phyloP scores from a whole-genome alignment of 2,329 filamentous ascomycete species.

The Phoma herbarum region DNA sequence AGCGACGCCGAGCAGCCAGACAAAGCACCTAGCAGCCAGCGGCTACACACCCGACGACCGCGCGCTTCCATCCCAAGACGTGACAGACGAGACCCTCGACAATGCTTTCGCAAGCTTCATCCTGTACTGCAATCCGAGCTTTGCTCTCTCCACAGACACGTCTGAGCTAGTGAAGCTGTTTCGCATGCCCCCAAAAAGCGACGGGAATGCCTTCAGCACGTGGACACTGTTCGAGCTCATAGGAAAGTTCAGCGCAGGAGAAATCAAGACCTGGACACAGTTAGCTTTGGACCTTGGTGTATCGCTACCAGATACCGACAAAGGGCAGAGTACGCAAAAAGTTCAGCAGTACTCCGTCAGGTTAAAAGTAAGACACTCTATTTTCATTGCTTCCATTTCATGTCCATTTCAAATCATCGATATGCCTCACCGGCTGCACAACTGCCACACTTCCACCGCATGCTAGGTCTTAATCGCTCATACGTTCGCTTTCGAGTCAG shows the following conservation, averaged over 20 bases:
- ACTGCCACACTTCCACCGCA: not conserved
- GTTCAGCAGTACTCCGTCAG: slow-evolving; percentile 94
- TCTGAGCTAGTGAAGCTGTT: slow-evolving; percentile 77
- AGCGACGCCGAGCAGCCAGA: slow-evolving; percentile 48
- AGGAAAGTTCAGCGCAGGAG: slow-evolving; percentile 77
- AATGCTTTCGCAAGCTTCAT: slow-evolving; percentile 86
- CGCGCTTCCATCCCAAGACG: slow-evolving; percentile 70
- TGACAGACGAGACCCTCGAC: slow-evolving; percentile 76
- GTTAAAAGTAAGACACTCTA: slow-evolving; percentile 71
- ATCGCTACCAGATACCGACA: slow-evolving; percentile 80
- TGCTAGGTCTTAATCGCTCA: not conserved
- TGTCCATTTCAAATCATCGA: not conserved
- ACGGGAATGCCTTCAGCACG: slow-evolving; percentile 84
- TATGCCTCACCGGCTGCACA: not conserved
- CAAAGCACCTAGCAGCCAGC: slow-evolving; percentile 41
- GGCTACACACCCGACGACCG: slow-evolving; percentile 58
- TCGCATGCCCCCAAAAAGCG: slow-evolving; percentile 81
- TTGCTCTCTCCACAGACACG: slow-evolving; percentile 75
- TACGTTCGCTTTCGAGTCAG: slow-evolving; percentile 6
- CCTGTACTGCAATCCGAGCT: slow-evolving; percentile 87
- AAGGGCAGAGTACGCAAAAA: slow-evolving; percentile 90
- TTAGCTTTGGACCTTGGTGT: slow-evolving; percentile 87
- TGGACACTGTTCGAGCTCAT: slow-evolving; percentile 82
- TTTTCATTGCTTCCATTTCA: not conserved
- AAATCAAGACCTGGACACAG: slow-evolving; percentile 93